Evolutionary conservation across 257 asterid genomes (phyloP), one percentile per base, ranked within the genome.

Genomic region (Solanum pinnatisectum): DNA sequence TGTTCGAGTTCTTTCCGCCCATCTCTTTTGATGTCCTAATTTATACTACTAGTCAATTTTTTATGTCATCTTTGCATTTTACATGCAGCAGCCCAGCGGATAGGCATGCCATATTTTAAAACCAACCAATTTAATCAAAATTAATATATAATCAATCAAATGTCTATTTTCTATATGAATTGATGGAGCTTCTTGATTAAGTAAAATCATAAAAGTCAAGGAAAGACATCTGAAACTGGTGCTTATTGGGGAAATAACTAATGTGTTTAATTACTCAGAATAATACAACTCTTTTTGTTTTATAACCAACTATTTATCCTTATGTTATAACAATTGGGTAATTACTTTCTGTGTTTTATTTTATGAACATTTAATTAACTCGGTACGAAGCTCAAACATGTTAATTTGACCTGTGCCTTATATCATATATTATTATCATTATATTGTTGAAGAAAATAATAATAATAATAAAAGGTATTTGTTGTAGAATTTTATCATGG

Each of bases 81-180:
- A 46, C 85, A 81, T 46, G 68, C 85, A 81, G 85, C 85, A 81
- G 85, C 85, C 85, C 85, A 46, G 20, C 85, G 18, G 85, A 39
- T 10, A 81, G 85, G 68, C 68, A 18, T 27, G 85, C 68, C 68
- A 27, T 81, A 46, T 46, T 30, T 65, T 46, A 27, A 81, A 46
- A 46, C 18, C 14, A 81, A 46, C 68, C 85, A 81, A 81, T 44
- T 81, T 15, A 14, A 81, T 81, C 42, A 81, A 81, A 81, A 27
- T 59, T 81, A 27, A 44, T 30, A 46, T 25, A 25, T 18, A 46
- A 46, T 81, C 40, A 81, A 46, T 46, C 20, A 27, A 9, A 5
- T 6, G 70, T 20, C 11, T 46, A 81, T 81, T 46, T 79, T 30
- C 27, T 30, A 81, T 9, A 46, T 10, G 5, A 81, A 59, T 59